Evolutionary conservation across 2,329 filamentous ascomycete species (phyloP).

Genomic region (Penicillium hesseltinei): DNA sequence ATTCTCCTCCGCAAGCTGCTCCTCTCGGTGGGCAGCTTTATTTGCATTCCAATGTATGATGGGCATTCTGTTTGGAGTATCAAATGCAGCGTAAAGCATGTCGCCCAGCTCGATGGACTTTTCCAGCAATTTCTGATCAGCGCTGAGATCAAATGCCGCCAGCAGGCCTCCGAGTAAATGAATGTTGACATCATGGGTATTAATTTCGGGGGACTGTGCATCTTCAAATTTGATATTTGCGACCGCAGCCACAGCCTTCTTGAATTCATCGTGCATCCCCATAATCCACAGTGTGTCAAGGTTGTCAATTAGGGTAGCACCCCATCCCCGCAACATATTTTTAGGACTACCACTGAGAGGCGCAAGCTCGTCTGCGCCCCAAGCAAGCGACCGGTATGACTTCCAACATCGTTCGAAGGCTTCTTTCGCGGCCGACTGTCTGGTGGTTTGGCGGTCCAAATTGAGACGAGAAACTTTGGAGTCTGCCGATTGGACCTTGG

Average conservation of each 20-base stretch:
- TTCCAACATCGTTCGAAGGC: slow-evolving; percentile 74
- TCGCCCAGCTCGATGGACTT: slow-evolving; percentile 76
- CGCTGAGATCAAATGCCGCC: slow-evolving; percentile 78
- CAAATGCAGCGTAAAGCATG: slow-evolving; percentile 74
- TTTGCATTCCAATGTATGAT: slow-evolving; percentile 50
- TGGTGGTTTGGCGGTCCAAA: slow-evolving; percentile 2
- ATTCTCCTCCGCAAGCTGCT: slow-evolving; percentile 26
- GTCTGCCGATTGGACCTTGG: slow-evolving; percentile 6
- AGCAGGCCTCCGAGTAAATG: slow-evolving; percentile 81
- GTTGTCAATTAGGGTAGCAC: slow-evolving; percentile 76
- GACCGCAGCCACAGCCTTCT: slow-evolving; percentile 67
- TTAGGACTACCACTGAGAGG: slow-evolving; percentile 65
- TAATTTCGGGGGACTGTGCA: slow-evolving; percentile 64
- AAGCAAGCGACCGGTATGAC: slow-evolving; percentile 74
- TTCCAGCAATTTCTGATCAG: slow-evolving; percentile 66
- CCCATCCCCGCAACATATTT: slow-evolving; percentile 84
- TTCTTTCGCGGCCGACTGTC: slow-evolving; percentile 58
- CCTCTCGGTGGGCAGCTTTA: slow-evolving; percentile 19
- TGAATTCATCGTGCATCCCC: slow-evolving; percentile 70
- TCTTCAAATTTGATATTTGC: slow-evolving; percentile 74
- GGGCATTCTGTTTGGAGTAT: slow-evolving; percentile 90
- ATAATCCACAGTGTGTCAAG: slow-evolving; percentile 84
- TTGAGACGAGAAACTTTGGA: slow-evolving; percentile 3
- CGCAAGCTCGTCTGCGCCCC: slow-evolving; percentile 78
- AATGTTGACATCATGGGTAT: slow-evolving; percentile 84